Conservation (phyloP, 805 yeast species). For the Blastobotrys muscicola region DNA sequence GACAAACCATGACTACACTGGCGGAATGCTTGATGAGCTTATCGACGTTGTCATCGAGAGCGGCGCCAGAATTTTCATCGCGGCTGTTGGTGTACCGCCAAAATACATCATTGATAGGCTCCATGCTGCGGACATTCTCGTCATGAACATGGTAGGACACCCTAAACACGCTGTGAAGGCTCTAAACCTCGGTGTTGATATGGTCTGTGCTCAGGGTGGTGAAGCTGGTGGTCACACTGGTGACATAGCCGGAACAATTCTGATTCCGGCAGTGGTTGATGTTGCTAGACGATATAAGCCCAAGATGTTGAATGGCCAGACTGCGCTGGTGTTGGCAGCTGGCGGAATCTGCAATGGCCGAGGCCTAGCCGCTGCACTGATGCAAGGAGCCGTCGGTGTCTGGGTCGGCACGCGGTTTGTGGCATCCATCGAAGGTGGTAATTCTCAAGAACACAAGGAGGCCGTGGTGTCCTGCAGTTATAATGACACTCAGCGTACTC, state of each 20-base stretch:
- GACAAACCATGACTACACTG: slow-evolving; percentile 20
- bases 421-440: slow-evolving; percentile 22
- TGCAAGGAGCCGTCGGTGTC: slow-evolving; percentile 21
- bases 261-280: slow-evolving; percentile 22
- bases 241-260: slow-evolving; percentile 15
- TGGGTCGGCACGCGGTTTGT: slow-evolving; percentile 23
- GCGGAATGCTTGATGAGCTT: slow-evolving; percentile 17
- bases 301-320: slow-evolving; percentile 15
- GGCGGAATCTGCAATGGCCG: slow-evolving; percentile 21
- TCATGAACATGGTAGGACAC: slow-evolving; percentile 24
- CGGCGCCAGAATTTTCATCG: slow-evolving; percentile 18
- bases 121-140: slow-evolving; percentile 18
- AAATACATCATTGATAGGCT: slow-evolving; percentile 17
- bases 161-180: slow-evolving; percentile 20
- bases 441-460: slow-evolving; percentile 17
- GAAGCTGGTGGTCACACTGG: slow-evolving; percentile 26
- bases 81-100: slow-evolving; percentile 22
- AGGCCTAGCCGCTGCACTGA: slow-evolving; percentile 20
- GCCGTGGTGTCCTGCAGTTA: slow-evolving; percentile 13
- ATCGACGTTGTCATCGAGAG: slow-evolving; percentile 17
- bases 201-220: slow-evolving; percentile 23
- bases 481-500: slow-evolving; percentile 18
- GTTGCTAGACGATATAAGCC: slow-evolving; percentile 16
- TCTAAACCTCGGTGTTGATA: slow-evolving; percentile 15
- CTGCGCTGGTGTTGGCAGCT: slow-evolving; percentile 21